phyloP scores from a whole-genome alignment of 139 green algal species.

The Ettlia oleoabundans region DNA sequence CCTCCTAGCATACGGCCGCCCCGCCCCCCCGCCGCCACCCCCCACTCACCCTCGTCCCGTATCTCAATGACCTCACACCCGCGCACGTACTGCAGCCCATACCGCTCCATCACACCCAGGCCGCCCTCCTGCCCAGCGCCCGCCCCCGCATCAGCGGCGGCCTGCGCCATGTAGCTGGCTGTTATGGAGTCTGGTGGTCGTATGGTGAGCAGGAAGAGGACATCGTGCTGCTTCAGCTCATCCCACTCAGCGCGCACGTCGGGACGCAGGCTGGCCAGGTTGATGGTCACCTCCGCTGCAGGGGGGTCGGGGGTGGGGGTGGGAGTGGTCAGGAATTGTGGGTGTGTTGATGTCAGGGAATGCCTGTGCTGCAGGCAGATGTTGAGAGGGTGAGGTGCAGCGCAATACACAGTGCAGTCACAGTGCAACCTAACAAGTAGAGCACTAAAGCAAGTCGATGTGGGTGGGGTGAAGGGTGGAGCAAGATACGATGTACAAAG shows the following conservation, averaged over 20 bases:
- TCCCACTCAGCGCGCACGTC: constrained; percentile 92
- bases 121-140: neutral
- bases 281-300: constrained; percentile 58
- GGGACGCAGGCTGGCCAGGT: constrained; percentile 61
- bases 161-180: constrained; percentile 26
- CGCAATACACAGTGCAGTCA: too few species aligned
- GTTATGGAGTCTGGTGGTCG: constrained; percentile 34
- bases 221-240: constrained; percentile 91
- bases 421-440: too few species aligned
- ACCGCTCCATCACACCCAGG: constrained; percentile 49
- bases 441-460: too few species aligned
- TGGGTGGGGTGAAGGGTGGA: too few species aligned
- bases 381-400: too few species aligned
- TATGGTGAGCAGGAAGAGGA: constrained; percentile 93
- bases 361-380: neutral
- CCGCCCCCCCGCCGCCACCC: neutral
- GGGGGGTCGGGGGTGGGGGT: neutral
- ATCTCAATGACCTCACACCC: constrained; percentile 89
- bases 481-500: too few species aligned
- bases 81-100: constrained; percentile 81
- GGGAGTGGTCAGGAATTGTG: neutral
- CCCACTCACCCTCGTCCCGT: constrained; percentile 50
- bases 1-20: neutral
- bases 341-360: neutral
- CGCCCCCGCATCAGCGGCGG: too few species aligned